These are phyloP conservation scores for Scytalidium lignicola DNA, from an alignment of 2,329 filamentous ascomycete genomes.

Conservation along the genomic window DNA sequence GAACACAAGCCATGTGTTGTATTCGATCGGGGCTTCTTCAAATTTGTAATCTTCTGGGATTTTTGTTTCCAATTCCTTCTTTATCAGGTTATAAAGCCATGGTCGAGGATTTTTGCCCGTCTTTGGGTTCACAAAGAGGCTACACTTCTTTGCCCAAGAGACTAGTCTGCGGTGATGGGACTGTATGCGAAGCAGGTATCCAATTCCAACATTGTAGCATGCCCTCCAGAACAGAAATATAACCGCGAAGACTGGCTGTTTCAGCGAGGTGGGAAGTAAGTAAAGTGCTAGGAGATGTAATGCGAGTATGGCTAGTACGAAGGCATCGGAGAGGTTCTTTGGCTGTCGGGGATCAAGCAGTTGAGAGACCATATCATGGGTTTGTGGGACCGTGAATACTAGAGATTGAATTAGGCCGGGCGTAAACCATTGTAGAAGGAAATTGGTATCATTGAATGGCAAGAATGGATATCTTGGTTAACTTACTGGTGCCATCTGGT, in stretches of 20 bases:
- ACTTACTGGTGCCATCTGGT: slow-evolving; percentile 82
- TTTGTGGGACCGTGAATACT: slow-evolving; percentile 96
- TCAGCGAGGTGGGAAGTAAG: slow-evolving; percentile 62
- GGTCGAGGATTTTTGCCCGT: slow-evolving; percentile 80
- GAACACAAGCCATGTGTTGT: slow-evolving; percentile 98
- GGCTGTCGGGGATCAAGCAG: slow-evolving; percentile 89
- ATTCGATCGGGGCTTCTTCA: slow-evolving; percentile 88
- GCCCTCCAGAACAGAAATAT: slow-evolving; percentile 90
- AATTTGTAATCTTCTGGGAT: slow-evolving; percentile 92
- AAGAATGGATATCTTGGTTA: not conserved
- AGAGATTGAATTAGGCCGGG: slow-evolving; percentile 10
- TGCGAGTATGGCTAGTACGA: slow-evolving; percentile 74
- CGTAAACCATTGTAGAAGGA: not conserved
- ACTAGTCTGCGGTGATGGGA: slow-evolving; percentile 84
- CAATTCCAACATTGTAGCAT: slow-evolving; percentile 91
- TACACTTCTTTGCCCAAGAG: slow-evolving; percentile 79
- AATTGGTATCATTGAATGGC: slow-evolving; percentile 3
- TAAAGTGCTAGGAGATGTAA: slow-evolving; percentile 71
- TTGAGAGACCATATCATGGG: slow-evolving; percentile 98
- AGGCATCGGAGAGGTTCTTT: slow-evolving; percentile 84
- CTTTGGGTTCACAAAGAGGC: slow-evolving; percentile 77
- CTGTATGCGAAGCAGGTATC: slow-evolving; percentile 80
- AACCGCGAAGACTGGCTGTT: slow-evolving; percentile 72
- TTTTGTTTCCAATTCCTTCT: slow-evolving; percentile 88
- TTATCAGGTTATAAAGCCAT: slow-evolving; percentile 76